Base-by-base conservation (phyloP, 345 rosid species). In the Punica granatum region DNA sequence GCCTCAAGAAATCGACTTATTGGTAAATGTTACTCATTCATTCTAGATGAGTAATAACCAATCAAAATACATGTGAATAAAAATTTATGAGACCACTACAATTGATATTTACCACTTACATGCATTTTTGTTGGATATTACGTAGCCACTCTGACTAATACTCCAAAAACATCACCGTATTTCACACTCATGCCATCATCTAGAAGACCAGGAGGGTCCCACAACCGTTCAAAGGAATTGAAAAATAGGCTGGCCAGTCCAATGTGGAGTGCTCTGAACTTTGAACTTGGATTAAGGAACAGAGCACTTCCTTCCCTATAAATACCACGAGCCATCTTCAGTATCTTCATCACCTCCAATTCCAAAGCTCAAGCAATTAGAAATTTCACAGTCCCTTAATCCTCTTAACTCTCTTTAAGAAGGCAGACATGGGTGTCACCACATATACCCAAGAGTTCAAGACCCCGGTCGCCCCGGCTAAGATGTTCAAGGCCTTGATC, bases 401-500 rank as follows among this genome's bases (percentile, higher is more conserved):
- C 15, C 1, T 48, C 7, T 21, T 34, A 16, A 10, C 9, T 18
- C 26, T 0, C 3, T 35, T 35, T 3, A 34, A 33, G 19, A 26
- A 33, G 7, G 3, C 3, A 35, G 30, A 51, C 63, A 67, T 67
- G 70, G 63, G 70, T 67, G 60, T 67, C 64, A 25, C 62, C 70
- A 37, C 23, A 34, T 51, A 67, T 58, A 16, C 32, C 37, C 70
- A 51, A 26, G 70, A 67, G n/a, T 35, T 70, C 51, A 26, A 21
- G 33, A 54, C 69, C 28, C 12, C 74, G 2, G 21, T 79, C 56
- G 49, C 80, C 0, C 30, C 74, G 12, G 69, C 69, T 9, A 70
- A 67, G 65, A 26, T 75, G 65, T 79, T 69, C 71, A 65, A 71
- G 71, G 77, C 75, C 7, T 18, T 56, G 32, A 63, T 73, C 16